Evolutionary conservation across 352 stramenopile genomes (phyloP), one percentile per base, ranked within the genome.

Genomic region (Salisapilia sapeloensis): DNA sequence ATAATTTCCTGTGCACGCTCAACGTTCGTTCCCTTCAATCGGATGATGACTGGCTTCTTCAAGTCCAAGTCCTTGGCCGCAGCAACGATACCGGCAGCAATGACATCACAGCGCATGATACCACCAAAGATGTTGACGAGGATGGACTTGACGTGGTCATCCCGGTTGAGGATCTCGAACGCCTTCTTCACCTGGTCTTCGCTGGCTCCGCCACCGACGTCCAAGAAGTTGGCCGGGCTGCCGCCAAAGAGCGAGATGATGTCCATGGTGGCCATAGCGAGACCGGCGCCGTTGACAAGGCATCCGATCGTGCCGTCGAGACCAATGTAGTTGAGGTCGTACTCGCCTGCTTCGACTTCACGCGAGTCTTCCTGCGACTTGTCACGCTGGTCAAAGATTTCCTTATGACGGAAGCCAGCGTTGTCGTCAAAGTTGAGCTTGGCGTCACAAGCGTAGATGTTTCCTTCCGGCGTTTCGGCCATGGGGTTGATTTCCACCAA

Each of bases 371-470:
- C 94, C 60, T 92, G 75, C 29, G 50, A 82, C 60, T 78, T 90
- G 61, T 93, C 80, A 35, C 80, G 74, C 58, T 83, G 50, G 26
- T 49, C 71, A 40, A 91, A 92, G 56, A 96, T 93, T 15, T 95
- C 79, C 59, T 92, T 81, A 64, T 99, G 94, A 44, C 95, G 79
- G 65, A 96, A 99, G 20, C 76, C 79, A 3, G 94, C 93, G 64
- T 99, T 98, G 57, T 97, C 91, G 64, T 99, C 95, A 54, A 98
- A 99, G 58, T 97, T 97, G 22, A 99, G 69, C 79, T 99, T 99
- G 44, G 93, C 93, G 60, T 99, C 94, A 39, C 83, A 94, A 32
- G 91, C 93, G 28, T 97, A 82, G 44, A 99, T 86, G 40, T 94
- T 53, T 25, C 92, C 92, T 13, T 97, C 78, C 7, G 70, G 61